These are phyloP conservation scores for Alternaria brassicae DNA, from an alignment of 2,329 filamentous ascomycete genomes.

Conservation along the genomic window DNA sequence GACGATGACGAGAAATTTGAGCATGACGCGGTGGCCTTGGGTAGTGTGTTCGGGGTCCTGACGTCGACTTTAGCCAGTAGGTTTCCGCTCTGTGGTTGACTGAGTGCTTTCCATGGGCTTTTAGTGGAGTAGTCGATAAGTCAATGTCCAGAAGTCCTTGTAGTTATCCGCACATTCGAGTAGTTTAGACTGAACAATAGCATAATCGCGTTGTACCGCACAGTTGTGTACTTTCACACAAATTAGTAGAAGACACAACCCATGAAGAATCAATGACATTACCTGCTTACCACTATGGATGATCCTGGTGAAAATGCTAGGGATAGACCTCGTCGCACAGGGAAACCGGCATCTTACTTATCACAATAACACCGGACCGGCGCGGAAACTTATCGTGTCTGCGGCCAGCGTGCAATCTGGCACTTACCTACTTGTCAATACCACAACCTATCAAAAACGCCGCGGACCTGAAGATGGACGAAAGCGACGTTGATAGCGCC, in stretches of 20 bases:
- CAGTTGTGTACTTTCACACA: no score
- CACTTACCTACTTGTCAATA: neutral
- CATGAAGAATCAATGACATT: no score
- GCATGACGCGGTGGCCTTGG: neutral
- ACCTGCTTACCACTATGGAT: no score
- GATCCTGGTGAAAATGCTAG: neutral
- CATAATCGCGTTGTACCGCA: no score
- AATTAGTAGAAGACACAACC: no score
- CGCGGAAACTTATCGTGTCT: neutral
- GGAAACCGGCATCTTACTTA: neutral
- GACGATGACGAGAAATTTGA: neutral
- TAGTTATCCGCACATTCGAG: no score
- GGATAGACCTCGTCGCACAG: no score
- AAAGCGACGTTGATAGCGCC: neutral
- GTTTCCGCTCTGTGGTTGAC: no score
- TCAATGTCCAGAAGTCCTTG: no score
- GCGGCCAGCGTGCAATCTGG: neutral
- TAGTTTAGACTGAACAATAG: no score
- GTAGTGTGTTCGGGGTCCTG: neutral
- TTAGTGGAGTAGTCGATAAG: no score
- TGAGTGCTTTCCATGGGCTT: no score
- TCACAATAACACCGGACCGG: neutral
- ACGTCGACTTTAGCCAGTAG: neutral
- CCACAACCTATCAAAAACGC: neutral
- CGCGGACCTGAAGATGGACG: constrained; percentile 3